Conservation (phyloP, 108 stramenopile genomes). For the Aureococcus anophagefferens region DNA sequence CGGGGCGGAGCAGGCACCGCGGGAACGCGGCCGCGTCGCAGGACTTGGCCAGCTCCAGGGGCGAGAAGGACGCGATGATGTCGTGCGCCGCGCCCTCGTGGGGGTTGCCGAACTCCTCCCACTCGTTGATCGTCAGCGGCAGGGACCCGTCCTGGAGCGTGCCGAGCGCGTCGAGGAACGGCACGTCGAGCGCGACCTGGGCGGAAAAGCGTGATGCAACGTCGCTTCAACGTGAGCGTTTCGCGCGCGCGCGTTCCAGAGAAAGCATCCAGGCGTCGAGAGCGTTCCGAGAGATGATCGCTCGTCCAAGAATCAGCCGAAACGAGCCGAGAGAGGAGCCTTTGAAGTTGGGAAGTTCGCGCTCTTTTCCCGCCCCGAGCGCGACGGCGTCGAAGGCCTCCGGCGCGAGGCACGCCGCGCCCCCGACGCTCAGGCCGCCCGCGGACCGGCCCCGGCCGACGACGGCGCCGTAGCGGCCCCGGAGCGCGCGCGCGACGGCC, state of each 20-base stretch:
- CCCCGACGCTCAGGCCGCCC: not conserved
- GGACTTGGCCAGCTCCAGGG: not conserved
- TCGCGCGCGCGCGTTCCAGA: too few relatives aligned
- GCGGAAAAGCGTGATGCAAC: too few relatives aligned
- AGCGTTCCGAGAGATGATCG: too few relatives aligned
- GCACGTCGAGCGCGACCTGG: not conserved
- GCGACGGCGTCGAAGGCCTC: not conserved
- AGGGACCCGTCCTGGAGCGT: not conserved
- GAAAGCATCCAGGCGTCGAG: too few relatives aligned
- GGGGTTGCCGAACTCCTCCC: constrained; percentile 6
- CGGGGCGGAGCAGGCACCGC: not conserved
- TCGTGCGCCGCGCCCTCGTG: constrained; percentile 3
- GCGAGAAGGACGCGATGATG: not conserved
- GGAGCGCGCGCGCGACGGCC: not conserved
- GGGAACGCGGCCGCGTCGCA: not conserved
- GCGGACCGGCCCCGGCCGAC: not conserved
- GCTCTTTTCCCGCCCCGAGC: too few relatives aligned
- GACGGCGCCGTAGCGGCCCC: not conserved
- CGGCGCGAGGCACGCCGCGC: not conserved
- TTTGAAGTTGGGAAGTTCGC: too few relatives aligned
- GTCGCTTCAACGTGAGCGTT: too few relatives aligned
- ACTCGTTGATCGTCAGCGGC: constrained; percentile 4
- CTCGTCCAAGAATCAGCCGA: too few relatives aligned
- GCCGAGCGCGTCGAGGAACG: not conserved
- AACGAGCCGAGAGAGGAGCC: too few relatives aligned